Conservation (phyloP, 352 stramenopile genomes). For the Globisporangium perplexum region DNA sequence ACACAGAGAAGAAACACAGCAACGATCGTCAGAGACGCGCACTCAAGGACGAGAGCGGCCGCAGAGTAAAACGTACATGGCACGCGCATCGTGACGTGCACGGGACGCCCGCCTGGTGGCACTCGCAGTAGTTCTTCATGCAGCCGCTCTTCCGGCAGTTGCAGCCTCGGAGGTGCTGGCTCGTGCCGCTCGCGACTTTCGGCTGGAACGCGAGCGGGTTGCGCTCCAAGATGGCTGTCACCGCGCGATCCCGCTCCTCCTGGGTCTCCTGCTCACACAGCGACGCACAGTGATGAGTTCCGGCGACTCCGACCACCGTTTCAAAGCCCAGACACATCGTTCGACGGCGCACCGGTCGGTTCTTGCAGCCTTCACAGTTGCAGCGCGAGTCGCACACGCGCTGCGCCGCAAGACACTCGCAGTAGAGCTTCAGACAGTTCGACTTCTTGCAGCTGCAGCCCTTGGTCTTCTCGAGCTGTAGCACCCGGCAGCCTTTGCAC, state of each 20-base stretch:
- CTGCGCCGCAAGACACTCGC: conserved; percentile 73
- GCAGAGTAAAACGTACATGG: conserved; percentile 22
- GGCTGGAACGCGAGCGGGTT: conserved; percentile 94
- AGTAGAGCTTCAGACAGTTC: conserved; percentile 95
- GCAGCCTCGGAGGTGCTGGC: conserved; percentile 90
- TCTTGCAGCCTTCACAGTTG: conserved; percentile 84
- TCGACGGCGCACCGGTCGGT: conserved; percentile 22
- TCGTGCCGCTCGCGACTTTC: conserved; percentile 86
- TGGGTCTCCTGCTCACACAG: conserved; percentile 28
- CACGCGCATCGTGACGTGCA: conserved; percentile 84
- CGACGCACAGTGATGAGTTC: background rate
- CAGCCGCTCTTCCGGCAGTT: conserved; percentile 95
- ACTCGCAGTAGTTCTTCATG: conserved; percentile 98
- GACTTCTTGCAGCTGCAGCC: conserved; percentile 97
- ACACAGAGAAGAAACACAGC: background rate
- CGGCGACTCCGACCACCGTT: too few relatives aligned
- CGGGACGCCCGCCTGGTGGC: conserved; percentile 87
- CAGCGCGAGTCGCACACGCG: conserved; percentile 65
- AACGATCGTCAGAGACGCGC: background rate
- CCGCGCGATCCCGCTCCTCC: conserved; percentile 63
- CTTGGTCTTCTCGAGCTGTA: conserved; percentile 34
- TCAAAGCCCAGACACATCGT: background rate
- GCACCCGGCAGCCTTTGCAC: conserved; percentile 39
- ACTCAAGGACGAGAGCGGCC: background rate
- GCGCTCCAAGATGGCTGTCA: conserved; percentile 85